Base-by-base conservation (phyloP, 139 green algal genomes). In the Micromonas pusilla region DNA sequence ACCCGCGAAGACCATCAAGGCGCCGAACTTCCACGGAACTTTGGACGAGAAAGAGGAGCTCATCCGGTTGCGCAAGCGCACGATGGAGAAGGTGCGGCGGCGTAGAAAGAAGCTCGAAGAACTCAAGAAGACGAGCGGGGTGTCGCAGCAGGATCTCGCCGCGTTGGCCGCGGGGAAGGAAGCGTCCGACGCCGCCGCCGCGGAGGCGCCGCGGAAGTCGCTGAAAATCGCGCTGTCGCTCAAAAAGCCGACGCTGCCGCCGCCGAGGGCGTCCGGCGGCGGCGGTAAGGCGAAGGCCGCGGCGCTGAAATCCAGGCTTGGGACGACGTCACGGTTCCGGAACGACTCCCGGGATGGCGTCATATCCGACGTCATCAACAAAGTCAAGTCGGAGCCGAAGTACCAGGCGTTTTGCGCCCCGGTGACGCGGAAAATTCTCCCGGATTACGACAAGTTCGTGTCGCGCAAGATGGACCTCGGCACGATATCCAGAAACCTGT, bases 401-500 rank as follows among this genome's bases (percentile, higher is more conserved):
- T 57, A 16, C 45, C 9, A 62, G 21, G 37, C 53, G n/a, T 75
- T 75, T 23, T 33, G 13, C 37, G n/a, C 68, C 3, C 68, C 68
- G 1, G 68, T 75, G 1, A 60, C 38, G 9, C 9, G 16, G 45
- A 57, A 57, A 16, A 57, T 57, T 38, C 1, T 75, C 1, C 34
- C n/a, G 23, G 68, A 75, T 34, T 75, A 75, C 68, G 25, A 1
- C 3, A 32, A 75, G 25, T 75, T 64, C 31, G 36, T 75, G 23
- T 13, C 60, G 19, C 26, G n/a, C 3, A 34, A 34, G 37, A 62
- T 75, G 68, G 68, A 75, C 30, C 53, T 75, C 34, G 26, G 6
- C 33, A 36, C 68, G 26, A 75, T 75, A 28, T 31, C 62, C 20
- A 63, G 1, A 30, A 38, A 39, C 37, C 21, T 62, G 3, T 16